Percentiles rank a stretch among this genome's conserved stretches.
Conservation (phyloP, 2,329 filamentous ascomycete genomes). For the Trichoderma sp. region DNA sequence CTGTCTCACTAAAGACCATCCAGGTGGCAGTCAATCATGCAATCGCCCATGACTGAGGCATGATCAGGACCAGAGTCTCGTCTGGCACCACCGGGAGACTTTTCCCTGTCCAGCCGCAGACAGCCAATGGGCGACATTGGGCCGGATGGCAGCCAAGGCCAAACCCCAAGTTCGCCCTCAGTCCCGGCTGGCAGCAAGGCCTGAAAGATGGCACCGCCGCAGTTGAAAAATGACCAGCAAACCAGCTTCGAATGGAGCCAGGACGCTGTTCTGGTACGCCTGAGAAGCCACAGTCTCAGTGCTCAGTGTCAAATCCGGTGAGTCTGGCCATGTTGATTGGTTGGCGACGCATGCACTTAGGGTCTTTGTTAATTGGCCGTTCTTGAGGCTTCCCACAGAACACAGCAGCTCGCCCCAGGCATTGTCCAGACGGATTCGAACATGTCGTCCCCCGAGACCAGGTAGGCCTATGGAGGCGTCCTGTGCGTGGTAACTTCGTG, state of each 20-base stretch:
- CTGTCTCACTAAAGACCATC: conserved; percentile 3
- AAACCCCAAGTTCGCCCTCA: conserved; percentile 12
- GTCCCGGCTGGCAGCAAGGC: neutral
- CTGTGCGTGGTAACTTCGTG: neutral
- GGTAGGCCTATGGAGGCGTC: neutral
- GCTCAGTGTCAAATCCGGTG: conserved; percentile 20
- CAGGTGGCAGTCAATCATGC: conserved; percentile 22
- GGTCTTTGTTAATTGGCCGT: conserved; percentile 13
- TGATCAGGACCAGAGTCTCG: neutral
- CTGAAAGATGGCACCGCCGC: conserved; percentile 10
- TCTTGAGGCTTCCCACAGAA: conserved; percentile 16
- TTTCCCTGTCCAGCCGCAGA: conserved; percentile 4
- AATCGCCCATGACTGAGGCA: conserved; percentile 1
- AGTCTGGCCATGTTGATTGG: conserved; percentile 11
- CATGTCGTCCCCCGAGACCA: conserved; percentile 13
- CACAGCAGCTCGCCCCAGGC: conserved; percentile 15
- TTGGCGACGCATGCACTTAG: neutral
- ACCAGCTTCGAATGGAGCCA: conserved; percentile 3
- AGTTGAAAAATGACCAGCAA: conserved; percentile 9
- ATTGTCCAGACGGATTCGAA: conserved; percentile 16
- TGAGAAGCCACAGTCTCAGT: conserved; percentile 10
- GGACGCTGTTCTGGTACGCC: neutral
- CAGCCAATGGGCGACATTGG: conserved; percentile 5
- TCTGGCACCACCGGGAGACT: conserved; percentile 20
- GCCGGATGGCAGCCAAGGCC: conserved; percentile 9